Base-by-base conservation (phyloP, 1,284 basidiomycete genomes). In the Polyporus tsugae region DNA sequence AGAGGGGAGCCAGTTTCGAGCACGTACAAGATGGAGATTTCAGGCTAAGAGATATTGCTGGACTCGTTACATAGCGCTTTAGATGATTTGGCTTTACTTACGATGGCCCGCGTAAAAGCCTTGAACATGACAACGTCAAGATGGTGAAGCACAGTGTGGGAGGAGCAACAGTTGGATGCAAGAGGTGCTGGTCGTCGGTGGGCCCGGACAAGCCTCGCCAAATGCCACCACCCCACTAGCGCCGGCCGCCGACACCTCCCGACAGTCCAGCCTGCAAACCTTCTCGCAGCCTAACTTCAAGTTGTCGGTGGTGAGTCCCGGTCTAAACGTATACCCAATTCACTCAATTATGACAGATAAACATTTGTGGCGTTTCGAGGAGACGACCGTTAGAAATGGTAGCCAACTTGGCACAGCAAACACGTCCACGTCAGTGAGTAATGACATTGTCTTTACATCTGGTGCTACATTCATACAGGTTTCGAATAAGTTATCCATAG, bases 1-100 rank as follows among this genome's bases (percentile, higher is more conserved):
- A 4, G 13, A 52, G 19, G 49, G 10, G 25, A 29, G 29, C 29
- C 29, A 29, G 19, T 1, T 15, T 10, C 3, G 78, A 42, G 11
- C 38, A 62, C 89, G 72, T 74, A 90, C 89, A 90, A 90, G n/a
- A 90, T 89, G 1, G 89, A 89, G 25, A 90, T 82, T 74, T 90
- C 84, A 7, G 87, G 88, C 89, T 90, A 64, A 22, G 58, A 13
- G 33, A 22, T 36, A 62, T 41, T 13, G 2, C 58, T 39, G 9
- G 9, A 52, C n/a, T 52, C 49, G 22, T 22, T 5, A 52, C 25
- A 25, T 11, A 25, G 1, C 44, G 44, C 6, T n/a, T 46, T 10
- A 1, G 6, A 22, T 38, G 55, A 36, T 11, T 42, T 2, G 38
- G 13, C 1, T 33, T 7, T 1, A 63, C 71, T 64, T 46, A 72